Conservation (phyloP, 306 rosid genomes). For the Quercus variabilis region DNA sequence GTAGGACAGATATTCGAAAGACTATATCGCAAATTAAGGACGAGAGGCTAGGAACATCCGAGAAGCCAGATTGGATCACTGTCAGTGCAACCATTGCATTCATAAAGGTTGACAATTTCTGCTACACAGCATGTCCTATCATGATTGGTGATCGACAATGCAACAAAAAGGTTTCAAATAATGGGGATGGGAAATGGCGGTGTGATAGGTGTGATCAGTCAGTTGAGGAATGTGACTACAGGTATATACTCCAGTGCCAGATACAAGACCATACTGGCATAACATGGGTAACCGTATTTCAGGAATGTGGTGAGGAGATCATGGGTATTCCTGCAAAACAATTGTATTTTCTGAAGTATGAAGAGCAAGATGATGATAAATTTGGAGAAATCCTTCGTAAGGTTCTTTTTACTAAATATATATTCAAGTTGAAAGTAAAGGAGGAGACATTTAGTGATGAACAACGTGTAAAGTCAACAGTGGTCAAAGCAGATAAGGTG, state of each 20-base stretch:
- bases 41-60: constrained; percentile 86
- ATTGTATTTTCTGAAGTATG: constrained; percentile 57
- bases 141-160: constrained; percentile 81
- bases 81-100: constrained; percentile 61
- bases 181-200: constrained; percentile 91
- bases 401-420: constrained; percentile 54
- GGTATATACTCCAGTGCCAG: constrained; percentile 77
- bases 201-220: constrained; percentile 78
- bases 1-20: constrained; percentile 56
- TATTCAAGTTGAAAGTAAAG: constrained; percentile 79
- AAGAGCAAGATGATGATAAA: constrained; percentile 65
- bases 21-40: constrained; percentile 80
- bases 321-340: constrained; percentile 76
- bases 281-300: constrained; percentile 90
- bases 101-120: constrained; percentile 67
- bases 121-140: constrained; percentile 84
- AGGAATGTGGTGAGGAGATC: constrained; percentile 89
- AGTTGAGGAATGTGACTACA: constrained; percentile 66
- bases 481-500: constrained; percentile 71
- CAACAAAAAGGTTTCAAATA: constrained; percentile 74
- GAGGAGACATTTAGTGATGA: constrained; percentile 87
- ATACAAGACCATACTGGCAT: constrained; percentile 81
- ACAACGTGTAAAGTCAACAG: constrained; percentile 77
- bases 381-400: constrained; percentile 59
- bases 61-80: constrained; percentile 93